Evolutionary conservation across 2,329 filamentous ascomycete species (phyloP).

Genomic region (Exophiala dermatitidis): DNA sequence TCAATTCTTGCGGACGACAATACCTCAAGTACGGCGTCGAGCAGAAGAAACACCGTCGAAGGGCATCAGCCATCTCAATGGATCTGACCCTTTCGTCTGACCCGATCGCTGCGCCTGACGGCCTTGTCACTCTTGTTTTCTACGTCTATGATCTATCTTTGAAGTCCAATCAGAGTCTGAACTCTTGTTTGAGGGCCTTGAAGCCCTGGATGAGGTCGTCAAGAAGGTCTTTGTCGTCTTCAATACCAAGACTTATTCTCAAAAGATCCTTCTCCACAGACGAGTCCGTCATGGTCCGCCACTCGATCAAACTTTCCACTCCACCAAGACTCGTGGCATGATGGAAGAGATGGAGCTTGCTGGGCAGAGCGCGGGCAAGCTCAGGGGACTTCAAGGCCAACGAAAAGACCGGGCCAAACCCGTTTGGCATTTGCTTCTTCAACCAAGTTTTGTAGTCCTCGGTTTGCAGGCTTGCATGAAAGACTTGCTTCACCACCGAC

Average conservation of each 20-base stretch:
- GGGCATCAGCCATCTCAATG: conserved; percentile 2
- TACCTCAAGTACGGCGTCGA: neutral
- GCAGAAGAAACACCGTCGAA: neutral
- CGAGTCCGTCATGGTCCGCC: conserved; percentile 80
- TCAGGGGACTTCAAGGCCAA: conserved; percentile 57
- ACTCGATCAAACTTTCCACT: conserved; percentile 93
- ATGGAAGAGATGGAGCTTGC: conserved; percentile 74
- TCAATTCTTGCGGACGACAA: neutral
- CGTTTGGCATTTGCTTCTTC: conserved; percentile 78
- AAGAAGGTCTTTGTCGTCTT: conserved; percentile 76
- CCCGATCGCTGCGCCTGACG: neutral
- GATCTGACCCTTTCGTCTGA: neutral
- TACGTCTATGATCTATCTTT: neutral
- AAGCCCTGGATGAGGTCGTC: conserved; percentile 66
- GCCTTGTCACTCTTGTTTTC: neutral
- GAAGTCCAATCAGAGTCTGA: neutral
- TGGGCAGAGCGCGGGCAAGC: conserved; percentile 63
- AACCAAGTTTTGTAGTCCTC: conserved; percentile 64
- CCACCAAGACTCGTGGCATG: conserved; percentile 92
- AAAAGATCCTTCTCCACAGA: conserved; percentile 65
- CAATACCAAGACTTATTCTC: conserved; percentile 78
- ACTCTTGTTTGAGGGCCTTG: conserved; percentile 41
- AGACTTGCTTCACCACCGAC: conserved; percentile 53
- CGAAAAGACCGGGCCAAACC: conserved; percentile 82
- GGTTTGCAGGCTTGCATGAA: conserved; percentile 73